Evolutionary conservation across 2,329 filamentous ascomycete genomes (phyloP), one percentile per base, ranked within the genome.

Genomic region (Monilinia laxa): DNA sequence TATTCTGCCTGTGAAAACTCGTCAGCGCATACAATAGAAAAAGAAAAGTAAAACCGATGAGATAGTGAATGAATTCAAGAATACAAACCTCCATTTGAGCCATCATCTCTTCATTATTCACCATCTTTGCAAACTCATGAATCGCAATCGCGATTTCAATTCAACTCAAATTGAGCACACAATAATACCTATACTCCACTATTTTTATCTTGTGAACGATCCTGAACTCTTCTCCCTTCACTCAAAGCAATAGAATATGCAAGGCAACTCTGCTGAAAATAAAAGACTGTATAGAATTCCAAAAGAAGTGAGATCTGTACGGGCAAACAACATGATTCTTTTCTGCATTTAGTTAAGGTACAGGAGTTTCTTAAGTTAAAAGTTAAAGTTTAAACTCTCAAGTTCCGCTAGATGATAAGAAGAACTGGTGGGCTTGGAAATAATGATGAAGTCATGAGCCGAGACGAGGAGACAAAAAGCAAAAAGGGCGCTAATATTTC

Each of bases 41-140:
- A 9, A 9, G 14, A 38, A 1, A 40, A 7, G 12, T 18, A 20
- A n/a, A 7, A 31, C 4, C 3, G 11, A 28, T 25, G 10, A 28
- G 9, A 57, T 57, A 25, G 28, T 20, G 47, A 47, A 31, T 42
- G 12, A 57, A 35, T 23, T 25, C 25, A 28, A 57, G 38, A 55
- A 57, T 58, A 42, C 53, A 58, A 9, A 65, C 62, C 62, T 65
- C 62, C 53, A 58, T 58, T 35, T 18, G 62, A 65, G 54, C 42
- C 54, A 56, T n/a, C 18, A 65, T 31, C 42, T 65, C 53, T 6
- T 58, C 40, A 7, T n/a, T 51, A 65, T 65, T 58, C 62, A 65
- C 28, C 62, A 58, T 65, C 23, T 31, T 55, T 57, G 20, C 62
- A 9, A 25, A 38, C 20, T 20, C 35, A 28, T 14, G n/a, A 54